Evolutionary conservation across 169 alveolate species (phyloP).

Genomic region (Toxoplasma gondii): DNA sequence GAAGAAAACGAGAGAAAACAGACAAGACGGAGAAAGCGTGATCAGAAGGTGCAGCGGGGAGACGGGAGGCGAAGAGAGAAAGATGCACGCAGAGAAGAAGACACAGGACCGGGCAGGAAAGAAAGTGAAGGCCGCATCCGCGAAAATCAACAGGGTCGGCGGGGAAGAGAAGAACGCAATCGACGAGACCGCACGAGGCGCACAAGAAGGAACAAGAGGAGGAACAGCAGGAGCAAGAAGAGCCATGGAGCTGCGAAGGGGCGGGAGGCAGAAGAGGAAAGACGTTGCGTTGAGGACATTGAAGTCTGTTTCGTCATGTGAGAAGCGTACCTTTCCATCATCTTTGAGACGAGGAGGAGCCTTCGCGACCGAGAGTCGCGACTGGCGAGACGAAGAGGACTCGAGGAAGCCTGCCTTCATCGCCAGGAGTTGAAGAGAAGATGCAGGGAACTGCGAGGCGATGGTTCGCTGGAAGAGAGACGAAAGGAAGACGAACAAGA

Average conservation of each 20-base stretch:
- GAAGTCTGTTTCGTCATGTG: neutral
- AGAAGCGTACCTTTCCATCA: neutral
- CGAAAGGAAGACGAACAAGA: neutral
- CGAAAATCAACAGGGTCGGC: no score
- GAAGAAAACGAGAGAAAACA: neutral
- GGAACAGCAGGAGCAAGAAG: neutral
- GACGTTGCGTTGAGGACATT: neutral
- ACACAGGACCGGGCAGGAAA: neutral
- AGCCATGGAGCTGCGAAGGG: neutral
- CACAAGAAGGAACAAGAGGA: neutral
- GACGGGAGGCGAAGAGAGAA: neutral
- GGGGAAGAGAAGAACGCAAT: neutral
- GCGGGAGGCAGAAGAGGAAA: neutral
- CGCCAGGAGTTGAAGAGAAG: neutral
- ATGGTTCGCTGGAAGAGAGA: neutral
- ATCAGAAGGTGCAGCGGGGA: neutral
- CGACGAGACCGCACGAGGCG: neutral
- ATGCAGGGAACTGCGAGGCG: neutral
- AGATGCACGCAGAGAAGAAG: neutral
- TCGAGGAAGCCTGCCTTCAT: constrained; percentile 19
- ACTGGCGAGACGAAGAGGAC: neutral
- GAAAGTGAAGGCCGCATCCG: neutral
- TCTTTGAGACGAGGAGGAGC: neutral
- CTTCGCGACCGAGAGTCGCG: neutral
- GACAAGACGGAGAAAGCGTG: neutral